Evolutionary conservation across 176 grass and related monocot genomes (phyloP).

Genomic region (Puya raimondii): DNA sequence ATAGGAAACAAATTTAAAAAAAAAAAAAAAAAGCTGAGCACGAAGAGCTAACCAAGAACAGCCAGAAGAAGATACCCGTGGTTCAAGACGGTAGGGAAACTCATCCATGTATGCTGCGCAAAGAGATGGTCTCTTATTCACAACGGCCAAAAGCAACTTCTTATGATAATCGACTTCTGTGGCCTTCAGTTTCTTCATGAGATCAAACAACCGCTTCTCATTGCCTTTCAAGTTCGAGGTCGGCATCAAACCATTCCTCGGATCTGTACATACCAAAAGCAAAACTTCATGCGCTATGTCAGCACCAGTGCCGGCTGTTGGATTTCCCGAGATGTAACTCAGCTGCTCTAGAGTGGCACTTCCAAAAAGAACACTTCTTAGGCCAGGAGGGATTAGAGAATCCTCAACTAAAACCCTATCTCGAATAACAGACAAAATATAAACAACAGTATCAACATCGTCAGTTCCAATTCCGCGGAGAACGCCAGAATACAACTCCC

Average conservation of each 20-base stretch:
- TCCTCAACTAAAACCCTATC: slow-evolving; percentile 61
- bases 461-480: slow-evolving; percentile 59
- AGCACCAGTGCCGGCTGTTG: slow-evolving; percentile 37
- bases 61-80: slow-evolving; percentile 35
- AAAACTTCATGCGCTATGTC: slow-evolving; percentile 71
- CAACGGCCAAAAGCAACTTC: slow-evolving; percentile 62
- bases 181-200: slow-evolving; percentile 86
- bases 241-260: slow-evolving; percentile 84
- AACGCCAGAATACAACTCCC: slow-evolving; percentile 74
- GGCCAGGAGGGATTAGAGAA: slow-evolving; percentile 64
- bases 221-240: slow-evolving; percentile 63
- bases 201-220: slow-evolving; percentile 66
- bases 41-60: slow-evolving; percentile 63
- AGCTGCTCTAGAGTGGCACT: slow-evolving; percentile 79
- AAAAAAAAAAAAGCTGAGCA: slow-evolving; percentile 7
- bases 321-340: slow-evolving; percentile 69
- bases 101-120: slow-evolving; percentile 74
- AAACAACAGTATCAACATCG: slow-evolving; percentile 47
- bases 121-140: slow-evolving; percentile 48
- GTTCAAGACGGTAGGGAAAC: slow-evolving; percentile 76
- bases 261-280: slow-evolving; percentile 76
- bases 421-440: slow-evolving; percentile 50
- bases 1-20: slow-evolving; percentile 18
- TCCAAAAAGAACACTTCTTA: slow-evolving; percentile 90
- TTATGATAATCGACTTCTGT: slow-evolving; percentile 56